Percentiles rank a stretch among this genome's conserved stretches.
phyloP scores from a whole-genome alignment of 1,284 basidiomycete species.

The Golubevia sp. region DNA sequence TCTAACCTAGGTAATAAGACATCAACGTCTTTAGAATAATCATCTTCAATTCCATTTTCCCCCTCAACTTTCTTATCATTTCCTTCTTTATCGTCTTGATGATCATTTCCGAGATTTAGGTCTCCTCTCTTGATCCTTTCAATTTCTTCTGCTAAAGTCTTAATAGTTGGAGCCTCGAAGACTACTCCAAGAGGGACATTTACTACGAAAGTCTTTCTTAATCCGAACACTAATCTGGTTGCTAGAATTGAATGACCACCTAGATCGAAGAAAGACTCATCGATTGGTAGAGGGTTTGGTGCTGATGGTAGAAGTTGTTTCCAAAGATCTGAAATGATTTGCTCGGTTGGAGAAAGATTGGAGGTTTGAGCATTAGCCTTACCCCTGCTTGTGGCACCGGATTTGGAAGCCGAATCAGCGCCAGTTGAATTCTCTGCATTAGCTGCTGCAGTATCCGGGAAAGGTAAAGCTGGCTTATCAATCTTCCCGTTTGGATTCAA shows the following conservation, averaged over 20 bases:
- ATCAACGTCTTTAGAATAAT: conserved; percentile 82
- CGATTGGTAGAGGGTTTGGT: conserved; percentile 76
- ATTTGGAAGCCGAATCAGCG: conserved; percentile 53
- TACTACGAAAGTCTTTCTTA: conserved; percentile 88
- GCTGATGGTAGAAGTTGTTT: conserved; percentile 78
- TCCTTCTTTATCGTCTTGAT: conserved; percentile 52
- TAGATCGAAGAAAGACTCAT: conserved; percentile 98
- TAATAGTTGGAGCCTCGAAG: conserved; percentile 88
- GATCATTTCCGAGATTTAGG: conserved; percentile 71
- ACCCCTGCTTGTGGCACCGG: conserved; percentile 32
- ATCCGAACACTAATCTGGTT: conserved; percentile 93
- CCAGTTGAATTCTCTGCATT: conserved; percentile 51
- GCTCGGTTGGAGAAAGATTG: conserved; percentile 74
- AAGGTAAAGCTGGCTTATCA: conserved; percentile 96
- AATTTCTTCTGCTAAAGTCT: conserved; percentile 77
- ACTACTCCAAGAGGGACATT: conserved; percentile 90
- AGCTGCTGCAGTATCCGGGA: conserved; percentile 89
- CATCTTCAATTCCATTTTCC: conserved; percentile 55
- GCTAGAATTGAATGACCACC: conserved; percentile 98
- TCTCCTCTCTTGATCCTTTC: conserved; percentile 79
- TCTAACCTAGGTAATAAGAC: conserved; percentile 70
- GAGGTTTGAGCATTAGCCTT: conserved; percentile 43
- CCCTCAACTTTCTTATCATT: conserved; percentile 46
- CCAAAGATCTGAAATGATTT: conserved; percentile 79
- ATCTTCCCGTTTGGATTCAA: conserved; percentile 99